Base-by-base conservation (phyloP, 2,329 filamentous ascomycete species). In the Stemphylium lycopersici region DNA sequence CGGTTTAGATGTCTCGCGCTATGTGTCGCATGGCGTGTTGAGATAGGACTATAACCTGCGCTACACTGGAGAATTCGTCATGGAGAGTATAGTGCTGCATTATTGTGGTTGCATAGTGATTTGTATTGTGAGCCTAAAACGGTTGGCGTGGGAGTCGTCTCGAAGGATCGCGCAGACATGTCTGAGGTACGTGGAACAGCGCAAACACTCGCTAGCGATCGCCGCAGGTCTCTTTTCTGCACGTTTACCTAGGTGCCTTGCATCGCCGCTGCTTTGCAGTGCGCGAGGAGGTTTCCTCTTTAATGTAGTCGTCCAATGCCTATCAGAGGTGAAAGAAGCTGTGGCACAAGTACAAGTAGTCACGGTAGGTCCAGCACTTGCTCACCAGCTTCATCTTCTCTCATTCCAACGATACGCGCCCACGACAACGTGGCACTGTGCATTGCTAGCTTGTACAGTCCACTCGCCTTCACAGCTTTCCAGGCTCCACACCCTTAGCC, bases 401-500 rank as follows among this genome's bases (percentile, higher is more conserved):
- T 33, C 34, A 29, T 29, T 11, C 41, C 39, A 18, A 24, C 51
- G 6, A 39, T 7, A 41, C 43, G n/a, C 20, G 26, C 6, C 26
- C 26, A 5, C 26, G 6, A 29, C 2, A 29, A 29, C 26, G 26
- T 29, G 8, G 34, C 15, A 34, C 26, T 31, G 42, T 24, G 32
- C 24, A 40, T 29, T 38, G 36, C 41, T 55, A 20, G 40, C 34
- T 4, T 31, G 37, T 39, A 39, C 20, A 20, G 8, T 22, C 20
- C 13, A n/a, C 31, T 13, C 32, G 29, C 38, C 26, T 43, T 36
- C 34, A 20, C 39, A 53, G 12, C 22, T 31, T 22, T 20, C 20
- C 49, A 41, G 36, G 42, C 49, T 45, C 48, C 37, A 51, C 62
- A 53, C 58, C 29, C 48, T 55, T 48, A 59, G 53, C 50, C 49